Conservation (phyloP, 2,329 filamentous ascomycete species). For the Pyricularia sp. region DNA sequence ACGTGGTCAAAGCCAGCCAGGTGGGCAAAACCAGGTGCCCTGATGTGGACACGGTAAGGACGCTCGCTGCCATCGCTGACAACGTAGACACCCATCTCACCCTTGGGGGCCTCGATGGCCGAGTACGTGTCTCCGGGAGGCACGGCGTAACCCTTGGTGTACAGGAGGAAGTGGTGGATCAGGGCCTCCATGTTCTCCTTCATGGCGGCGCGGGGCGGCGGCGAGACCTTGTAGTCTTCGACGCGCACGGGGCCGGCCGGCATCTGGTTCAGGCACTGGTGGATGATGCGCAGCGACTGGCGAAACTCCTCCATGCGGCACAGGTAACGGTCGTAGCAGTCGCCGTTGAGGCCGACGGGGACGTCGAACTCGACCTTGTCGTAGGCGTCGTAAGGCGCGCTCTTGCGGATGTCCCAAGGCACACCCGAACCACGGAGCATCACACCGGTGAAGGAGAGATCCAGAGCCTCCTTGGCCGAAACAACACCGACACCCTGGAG, state of each 20-base stretch:
- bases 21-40: conserved; percentile 94
- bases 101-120: conserved; percentile 98
- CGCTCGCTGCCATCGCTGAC: conserved; percentile 95
- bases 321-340: conserved; percentile 98
- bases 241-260: conserved; percentile 87
- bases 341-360: conserved; percentile 89
- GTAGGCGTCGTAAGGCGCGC: conserved; percentile 94
- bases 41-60: conserved; percentile 95
- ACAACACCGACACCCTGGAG: conserved; percentile 89
- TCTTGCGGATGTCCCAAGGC: conserved; percentile 95
- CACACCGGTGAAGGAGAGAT: conserved; percentile 92
- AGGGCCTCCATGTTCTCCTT: conserved; percentile 99
- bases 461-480: conserved; percentile 84
- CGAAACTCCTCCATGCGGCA: conserved; percentile 99
- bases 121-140: conserved; percentile 97
- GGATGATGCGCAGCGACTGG: conserved; percentile 94
- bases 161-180: conserved; percentile 98
- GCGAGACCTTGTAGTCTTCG: conserved; percentile 97
- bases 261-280: conserved; percentile 99
- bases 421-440: conserved; percentile 97
- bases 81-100: conserved; percentile 96
- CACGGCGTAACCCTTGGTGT: conserved; percentile 96
- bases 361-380: conserved; percentile 98
- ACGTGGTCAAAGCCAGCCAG: conserved; percentile 91
- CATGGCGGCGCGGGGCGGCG: conserved; percentile 94